Conservation (phyloP, 2,329 filamentous ascomycete species). For the Plenodomus lindquistii region DNA sequence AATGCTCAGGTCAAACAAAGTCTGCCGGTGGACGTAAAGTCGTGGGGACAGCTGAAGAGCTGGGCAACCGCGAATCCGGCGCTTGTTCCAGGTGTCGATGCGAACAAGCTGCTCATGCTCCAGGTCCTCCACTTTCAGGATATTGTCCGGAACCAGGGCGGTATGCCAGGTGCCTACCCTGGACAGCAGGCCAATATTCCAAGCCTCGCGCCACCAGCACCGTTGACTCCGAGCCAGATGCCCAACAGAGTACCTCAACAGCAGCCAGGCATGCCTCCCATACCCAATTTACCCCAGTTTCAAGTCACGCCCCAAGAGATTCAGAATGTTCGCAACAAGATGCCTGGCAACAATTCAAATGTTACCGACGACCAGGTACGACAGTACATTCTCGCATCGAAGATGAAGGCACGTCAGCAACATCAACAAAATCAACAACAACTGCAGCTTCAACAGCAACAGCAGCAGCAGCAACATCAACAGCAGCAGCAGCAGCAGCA, state of each 20-base stretch:
- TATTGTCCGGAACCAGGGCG: conserved; percentile 33
- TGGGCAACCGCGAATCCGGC: conserved; percentile 54
- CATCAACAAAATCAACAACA: conserved; percentile 31
- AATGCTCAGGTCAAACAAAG: conserved; percentile 26
- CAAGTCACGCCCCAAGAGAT: conserved; percentile 48
- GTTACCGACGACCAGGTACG: conserved; percentile 30
- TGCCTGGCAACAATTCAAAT: conserved; percentile 36
- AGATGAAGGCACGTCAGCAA: conserved; percentile 24
- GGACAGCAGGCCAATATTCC: conserved; percentile 21
- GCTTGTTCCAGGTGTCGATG: conserved; percentile 29
- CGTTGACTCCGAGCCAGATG: conserved; percentile 42
- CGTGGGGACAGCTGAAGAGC: conserved; percentile 62
- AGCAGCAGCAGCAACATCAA: conserved; percentile 21
- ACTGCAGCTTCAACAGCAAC: conserved; percentile 24
- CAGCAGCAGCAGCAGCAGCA: conserved; percentile 36
- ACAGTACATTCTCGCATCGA: conserved; percentile 28
- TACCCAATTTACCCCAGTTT: conserved; percentile 27
- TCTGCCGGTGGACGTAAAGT: conserved; percentile 56
- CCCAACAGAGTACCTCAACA: conserved; percentile 33
- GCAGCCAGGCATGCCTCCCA: conserved; percentile 32
- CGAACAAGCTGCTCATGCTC: conserved; percentile 38
- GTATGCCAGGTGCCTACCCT: conserved; percentile 23
- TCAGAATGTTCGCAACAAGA: conserved; percentile 39
- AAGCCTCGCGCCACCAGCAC: conserved; percentile 44
- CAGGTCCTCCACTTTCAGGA: conserved; percentile 52